These are phyloP conservation scores for Catharanthus roseus DNA, from an alignment of 257 asterid genomes.

Conservation along the genomic window DNA sequence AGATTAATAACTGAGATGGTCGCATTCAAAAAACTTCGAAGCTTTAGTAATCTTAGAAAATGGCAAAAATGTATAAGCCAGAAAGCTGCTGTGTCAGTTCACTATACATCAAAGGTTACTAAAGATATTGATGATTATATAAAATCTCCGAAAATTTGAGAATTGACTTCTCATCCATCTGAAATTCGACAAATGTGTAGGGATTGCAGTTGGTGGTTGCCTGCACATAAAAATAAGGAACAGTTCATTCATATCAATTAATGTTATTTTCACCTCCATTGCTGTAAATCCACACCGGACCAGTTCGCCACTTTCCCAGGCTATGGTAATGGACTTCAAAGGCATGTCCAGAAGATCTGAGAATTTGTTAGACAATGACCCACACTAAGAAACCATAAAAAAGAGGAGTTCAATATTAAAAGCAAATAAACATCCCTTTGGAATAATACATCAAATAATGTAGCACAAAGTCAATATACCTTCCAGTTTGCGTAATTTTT, in stretches of 20 bases:
- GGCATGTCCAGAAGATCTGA: slow-evolving; percentile 94
- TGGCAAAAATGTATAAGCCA: background rate
- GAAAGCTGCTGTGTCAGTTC: background rate
- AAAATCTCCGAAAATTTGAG: background rate
- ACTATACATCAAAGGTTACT: background rate
- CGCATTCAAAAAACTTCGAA: background rate
- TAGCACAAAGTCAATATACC: slow-evolving; percentile 34
- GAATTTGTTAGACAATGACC: background rate
- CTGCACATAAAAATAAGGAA: background rate
- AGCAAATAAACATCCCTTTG: background rate
- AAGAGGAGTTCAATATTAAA: background rate
- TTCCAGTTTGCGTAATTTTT: slow-evolving; percentile 67
- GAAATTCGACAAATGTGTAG: background rate
- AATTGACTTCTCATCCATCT: background rate
- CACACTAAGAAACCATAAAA: slow-evolving; percentile 5
- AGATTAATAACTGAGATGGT: background rate
- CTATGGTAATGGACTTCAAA: slow-evolving; percentile 66
- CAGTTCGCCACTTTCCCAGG: slow-evolving; percentile 94
- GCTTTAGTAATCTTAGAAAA: background rate
- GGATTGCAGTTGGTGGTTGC: background rate
- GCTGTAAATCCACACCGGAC: slow-evolving; percentile 49
- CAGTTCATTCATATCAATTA: slow-evolving; percentile 1
- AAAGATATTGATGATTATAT: background rate
- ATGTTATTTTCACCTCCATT: slow-evolving; percentile 52
- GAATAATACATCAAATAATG: background rate